Conservation (phyloP, 208 protist species). For the Trypanosomatidae sp. region DNA sequence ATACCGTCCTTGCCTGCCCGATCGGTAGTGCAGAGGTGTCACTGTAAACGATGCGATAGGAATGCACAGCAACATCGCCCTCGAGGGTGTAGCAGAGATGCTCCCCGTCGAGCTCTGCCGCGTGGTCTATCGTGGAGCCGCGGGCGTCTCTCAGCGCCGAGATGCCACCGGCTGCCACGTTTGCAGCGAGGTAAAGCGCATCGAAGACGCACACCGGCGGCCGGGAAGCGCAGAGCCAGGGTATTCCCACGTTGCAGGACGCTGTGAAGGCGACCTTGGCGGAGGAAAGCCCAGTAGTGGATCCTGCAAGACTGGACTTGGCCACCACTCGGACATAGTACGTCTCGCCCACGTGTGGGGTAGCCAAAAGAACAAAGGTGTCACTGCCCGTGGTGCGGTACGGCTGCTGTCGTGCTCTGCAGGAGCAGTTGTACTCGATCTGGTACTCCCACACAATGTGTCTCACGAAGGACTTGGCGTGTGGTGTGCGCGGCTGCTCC, state of each 20-base stretch:
- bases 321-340: slow-evolving; percentile 59
- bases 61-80: slow-evolving; percentile 12
- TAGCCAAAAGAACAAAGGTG: slow-evolving; percentile 36
- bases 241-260: slow-evolving; percentile 20
- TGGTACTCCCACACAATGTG: slow-evolving; percentile 48
- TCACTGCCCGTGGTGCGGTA: slow-evolving; percentile 24
- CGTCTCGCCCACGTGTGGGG: slow-evolving; percentile 42
- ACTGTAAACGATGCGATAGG: slow-evolving; percentile 4
- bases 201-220: slow-evolving; percentile 51
- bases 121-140: neutral
- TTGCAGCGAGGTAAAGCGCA: slow-evolving; percentile 41
- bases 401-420: slow-evolving; percentile 18
- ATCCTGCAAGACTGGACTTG: slow-evolving; percentile 18
- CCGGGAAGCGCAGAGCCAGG: slow-evolving; percentile 32
- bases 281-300: slow-evolving; percentile 26
- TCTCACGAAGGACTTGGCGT: slow-evolving; percentile 10
- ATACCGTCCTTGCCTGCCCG: slow-evolving; percentile 5
- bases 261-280: slow-evolving; percentile 29
- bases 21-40: slow-evolving; percentile 2
- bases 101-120: neutral
- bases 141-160: slow-evolving; percentile 5
- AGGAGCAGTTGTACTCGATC: slow-evolving; percentile 56
- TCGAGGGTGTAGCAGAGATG: neutral
- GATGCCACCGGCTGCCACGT: neutral
- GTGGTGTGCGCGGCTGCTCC: slow-evolving; percentile 24